These are phyloP conservation scores for Mercurialis annua DNA, from an alignment of 345 rosid species.

Conservation along the genomic window DNA sequence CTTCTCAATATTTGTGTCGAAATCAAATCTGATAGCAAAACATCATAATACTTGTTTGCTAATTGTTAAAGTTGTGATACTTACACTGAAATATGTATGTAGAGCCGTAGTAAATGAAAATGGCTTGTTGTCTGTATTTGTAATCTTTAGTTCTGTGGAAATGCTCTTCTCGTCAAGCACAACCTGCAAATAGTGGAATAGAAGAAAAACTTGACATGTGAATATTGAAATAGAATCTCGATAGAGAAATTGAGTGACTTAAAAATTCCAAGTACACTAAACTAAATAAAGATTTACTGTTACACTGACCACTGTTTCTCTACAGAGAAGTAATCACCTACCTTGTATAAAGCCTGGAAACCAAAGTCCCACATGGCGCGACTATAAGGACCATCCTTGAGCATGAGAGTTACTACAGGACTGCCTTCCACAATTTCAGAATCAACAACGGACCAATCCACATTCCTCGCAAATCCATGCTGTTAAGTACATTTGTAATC, in stretches of 20 bases:
- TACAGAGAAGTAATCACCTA: slow-evolving; percentile 8
- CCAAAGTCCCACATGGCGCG: slow-evolving; percentile 92
- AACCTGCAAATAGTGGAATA: slow-evolving; percentile 42
- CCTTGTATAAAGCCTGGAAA: slow-evolving; percentile 85
- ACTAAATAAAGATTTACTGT: neutral
- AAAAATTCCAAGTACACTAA: neutral
- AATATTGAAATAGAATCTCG: neutral
- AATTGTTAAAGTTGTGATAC: slow-evolving; percentile 20
- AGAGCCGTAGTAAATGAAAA: slow-evolving; percentile 78
- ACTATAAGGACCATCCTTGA: slow-evolving; percentile 80
- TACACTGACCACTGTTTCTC: neutral
- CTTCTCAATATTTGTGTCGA: neutral
- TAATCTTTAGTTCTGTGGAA: slow-evolving; percentile 68
- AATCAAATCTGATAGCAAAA: slow-evolving; percentile 6
- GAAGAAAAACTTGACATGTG: slow-evolving; percentile 14
- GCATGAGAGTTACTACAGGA: slow-evolving; percentile 69
- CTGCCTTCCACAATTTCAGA: slow-evolving; percentile 58
- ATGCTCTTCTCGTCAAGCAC: slow-evolving; percentile 56
- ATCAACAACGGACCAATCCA: slow-evolving; percentile 85
- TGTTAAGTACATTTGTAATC: slow-evolving; percentile 25
- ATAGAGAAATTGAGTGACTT: neutral
- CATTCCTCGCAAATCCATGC: slow-evolving; percentile 95
- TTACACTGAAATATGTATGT: slow-evolving; percentile 85
- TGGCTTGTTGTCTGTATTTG: slow-evolving; percentile 71
- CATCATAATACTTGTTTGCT: neutral